phyloP scores from a whole-genome alignment of 768 basidiomycete species.

The Lepiota venenata region DNA sequence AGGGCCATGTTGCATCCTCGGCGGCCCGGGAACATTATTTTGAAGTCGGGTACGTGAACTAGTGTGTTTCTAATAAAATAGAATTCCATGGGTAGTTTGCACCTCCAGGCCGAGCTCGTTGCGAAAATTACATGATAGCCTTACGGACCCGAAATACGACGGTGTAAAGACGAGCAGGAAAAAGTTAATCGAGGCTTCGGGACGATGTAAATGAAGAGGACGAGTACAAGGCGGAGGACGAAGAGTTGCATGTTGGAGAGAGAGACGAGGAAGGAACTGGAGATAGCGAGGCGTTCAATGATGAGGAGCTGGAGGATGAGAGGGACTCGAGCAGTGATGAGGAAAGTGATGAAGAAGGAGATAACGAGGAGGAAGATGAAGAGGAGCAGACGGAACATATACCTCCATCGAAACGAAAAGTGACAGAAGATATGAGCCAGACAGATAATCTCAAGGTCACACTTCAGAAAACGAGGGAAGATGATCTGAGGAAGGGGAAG shows the following conservation, averaged over 20 bases:
- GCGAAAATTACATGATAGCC: slow-evolving; percentile 58
- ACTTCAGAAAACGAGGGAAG: slow-evolving; percentile 57
- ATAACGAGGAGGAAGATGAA: slow-evolving; percentile 18
- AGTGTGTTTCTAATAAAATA: background rate
- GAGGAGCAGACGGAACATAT: slow-evolving; percentile 14
- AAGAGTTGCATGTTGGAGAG: slow-evolving; percentile 16
- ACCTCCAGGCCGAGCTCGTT: slow-evolving; percentile 61
- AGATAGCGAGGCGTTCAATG: slow-evolving; percentile 31
- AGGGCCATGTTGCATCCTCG: slow-evolving; percentile 33
- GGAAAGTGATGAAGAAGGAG: slow-evolving; percentile 14
- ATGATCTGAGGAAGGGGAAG: slow-evolving; percentile 77
- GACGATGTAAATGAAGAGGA: slow-evolving; percentile 27
- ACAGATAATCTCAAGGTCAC: slow-evolving; percentile 45
- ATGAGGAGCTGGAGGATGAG: slow-evolving; percentile 21
- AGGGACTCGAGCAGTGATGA: slow-evolving; percentile 18
- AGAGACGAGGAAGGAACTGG: slow-evolving; percentile 17
- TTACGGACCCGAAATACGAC: slow-evolving; percentile 78
- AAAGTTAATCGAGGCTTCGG: slow-evolving; percentile 44
- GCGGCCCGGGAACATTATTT: slow-evolving; percentile 73
- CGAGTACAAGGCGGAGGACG: slow-evolving; percentile 23
- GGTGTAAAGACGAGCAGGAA: slow-evolving; percentile 64
- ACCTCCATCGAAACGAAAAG: slow-evolving; percentile 6
- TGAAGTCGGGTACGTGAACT: slow-evolving; percentile 67
- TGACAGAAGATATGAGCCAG: slow-evolving; percentile 13
- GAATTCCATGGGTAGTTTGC: background rate